Evolutionary conservation across 2,329 filamentous ascomycete genomes (phyloP).

Genomic region (Cercospora zeina): DNA sequence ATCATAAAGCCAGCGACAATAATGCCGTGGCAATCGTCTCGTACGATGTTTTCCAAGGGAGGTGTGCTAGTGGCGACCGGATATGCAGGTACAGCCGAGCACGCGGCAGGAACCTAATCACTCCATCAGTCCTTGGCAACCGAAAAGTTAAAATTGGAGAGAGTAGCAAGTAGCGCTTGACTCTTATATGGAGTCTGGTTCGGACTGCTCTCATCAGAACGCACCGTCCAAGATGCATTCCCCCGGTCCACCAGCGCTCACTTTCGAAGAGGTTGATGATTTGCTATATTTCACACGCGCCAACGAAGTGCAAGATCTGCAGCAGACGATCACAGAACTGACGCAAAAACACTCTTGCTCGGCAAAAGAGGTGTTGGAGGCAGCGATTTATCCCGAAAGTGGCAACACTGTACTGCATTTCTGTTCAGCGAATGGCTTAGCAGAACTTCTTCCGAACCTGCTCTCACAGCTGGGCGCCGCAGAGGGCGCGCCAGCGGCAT

Average conservation of each 20-base stretch:
- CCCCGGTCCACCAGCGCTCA: slow-evolving; percentile 46
- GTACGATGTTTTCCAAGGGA: slow-evolving; percentile 15
- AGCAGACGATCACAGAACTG: slow-evolving; percentile 59
- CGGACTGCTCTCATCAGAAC: not conserved
- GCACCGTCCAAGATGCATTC: slow-evolving; percentile 17
- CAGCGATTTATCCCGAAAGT: slow-evolving; percentile 71
- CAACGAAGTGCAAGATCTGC: slow-evolving; percentile 72
- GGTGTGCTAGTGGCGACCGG: slow-evolving; percentile 1
- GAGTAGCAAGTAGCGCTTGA: not conserved
- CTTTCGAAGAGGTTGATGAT: slow-evolving; percentile 84
- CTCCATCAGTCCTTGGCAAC: not conserved
- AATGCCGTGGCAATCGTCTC: not conserved
- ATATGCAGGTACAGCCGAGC: slow-evolving; percentile 14
- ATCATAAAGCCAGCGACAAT: not conserved
- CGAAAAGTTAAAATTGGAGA: slow-evolving; percentile 2
- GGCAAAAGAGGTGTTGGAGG: slow-evolving; percentile 64
- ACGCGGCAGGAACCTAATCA: slow-evolving; percentile 12
- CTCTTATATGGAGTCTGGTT: not conserved
- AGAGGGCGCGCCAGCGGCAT: slow-evolving; percentile 38
- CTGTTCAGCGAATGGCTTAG: slow-evolving; percentile 85
- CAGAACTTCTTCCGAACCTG: slow-evolving; percentile 39
- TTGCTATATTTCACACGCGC: slow-evolving; percentile 82
- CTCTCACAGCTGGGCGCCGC: slow-evolving; percentile 23
- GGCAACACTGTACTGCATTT: slow-evolving; percentile 84
- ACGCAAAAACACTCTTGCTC: slow-evolving; percentile 61